Conservation (phyloP, 306 rosid species). For the Neltuma alba region DNA sequence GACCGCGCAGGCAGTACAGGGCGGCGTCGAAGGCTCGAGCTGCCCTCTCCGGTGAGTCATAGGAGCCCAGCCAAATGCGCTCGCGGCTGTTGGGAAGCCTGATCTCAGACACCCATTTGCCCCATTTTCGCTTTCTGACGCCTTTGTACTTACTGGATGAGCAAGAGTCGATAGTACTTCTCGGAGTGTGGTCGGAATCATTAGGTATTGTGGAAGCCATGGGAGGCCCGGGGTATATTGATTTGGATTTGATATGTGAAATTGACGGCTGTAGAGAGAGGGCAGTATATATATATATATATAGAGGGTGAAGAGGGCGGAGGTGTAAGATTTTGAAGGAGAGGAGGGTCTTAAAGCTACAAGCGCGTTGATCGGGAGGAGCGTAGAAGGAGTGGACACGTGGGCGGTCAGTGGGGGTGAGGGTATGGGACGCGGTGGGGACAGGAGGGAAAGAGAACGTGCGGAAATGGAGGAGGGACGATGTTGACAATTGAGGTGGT, state of each 20-base stretch:
- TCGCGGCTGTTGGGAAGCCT: slow-evolving; percentile 75
- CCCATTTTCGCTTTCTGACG: slow-evolving; percentile 81
- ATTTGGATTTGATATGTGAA: not conserved
- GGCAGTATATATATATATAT: not conserved
- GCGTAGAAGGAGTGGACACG: slow-evolving; percentile 50
- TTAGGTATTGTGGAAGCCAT: not conserved
- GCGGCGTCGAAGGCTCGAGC: slow-evolving; percentile 86
- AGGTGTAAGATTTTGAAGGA: slow-evolving; percentile 3
- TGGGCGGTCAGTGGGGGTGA: too few species aligned
- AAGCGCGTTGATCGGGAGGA: slow-evolving; percentile 51
- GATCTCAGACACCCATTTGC: slow-evolving; percentile 85
- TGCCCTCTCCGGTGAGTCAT: slow-evolving; percentile 57
- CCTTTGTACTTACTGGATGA: slow-evolving; percentile 60
- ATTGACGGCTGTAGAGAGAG: slow-evolving; percentile 29
- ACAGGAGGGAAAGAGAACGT: too few species aligned
- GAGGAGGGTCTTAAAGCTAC: not conserved
- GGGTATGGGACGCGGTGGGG: too few species aligned
- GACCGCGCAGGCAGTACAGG: slow-evolving; percentile 67
- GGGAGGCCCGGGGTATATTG: not conserved
- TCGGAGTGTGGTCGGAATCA: not conserved
- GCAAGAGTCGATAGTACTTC: not conserved
- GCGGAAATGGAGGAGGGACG: not conserved
- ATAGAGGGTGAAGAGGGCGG: too few species aligned
- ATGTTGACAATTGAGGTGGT: slow-evolving; percentile 26
- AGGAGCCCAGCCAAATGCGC: slow-evolving; percentile 75